phyloP scores from a whole-genome alignment of 2,329 filamentous ascomycete genomes.

The Talaromyces sp. region DNA sequence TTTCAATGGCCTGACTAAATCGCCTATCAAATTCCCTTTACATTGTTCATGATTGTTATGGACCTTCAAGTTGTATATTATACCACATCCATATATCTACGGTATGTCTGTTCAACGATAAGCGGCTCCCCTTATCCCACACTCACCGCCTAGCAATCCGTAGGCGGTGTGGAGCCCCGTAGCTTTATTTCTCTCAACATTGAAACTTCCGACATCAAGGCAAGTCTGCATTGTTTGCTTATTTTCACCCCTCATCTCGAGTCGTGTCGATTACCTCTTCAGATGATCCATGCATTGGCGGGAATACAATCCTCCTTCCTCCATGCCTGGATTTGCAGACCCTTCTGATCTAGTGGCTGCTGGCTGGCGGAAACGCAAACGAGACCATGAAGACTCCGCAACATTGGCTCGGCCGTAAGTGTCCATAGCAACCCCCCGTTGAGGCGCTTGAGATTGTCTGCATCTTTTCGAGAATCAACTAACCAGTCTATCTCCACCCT shows the following conservation, averaged over 20 bases:
- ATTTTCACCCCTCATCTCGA: neutral
- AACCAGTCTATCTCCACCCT: neutral
- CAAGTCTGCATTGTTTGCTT: neutral
- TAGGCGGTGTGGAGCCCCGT: neutral
- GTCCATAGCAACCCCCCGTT: neutral
- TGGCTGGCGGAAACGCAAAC: constrained; percentile 28
- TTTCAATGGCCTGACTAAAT: too few species aligned
- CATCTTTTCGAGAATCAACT: neutral
- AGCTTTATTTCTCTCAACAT: constrained; percentile 1
- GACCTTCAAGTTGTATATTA: too few species aligned
- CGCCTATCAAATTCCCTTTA: too few species aligned
- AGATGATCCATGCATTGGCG: constrained; percentile 5
- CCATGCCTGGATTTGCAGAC: constrained; percentile 24
- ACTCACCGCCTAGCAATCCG: neutral
- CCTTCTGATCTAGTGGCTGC: constrained; percentile 16
- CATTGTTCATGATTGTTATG: too few species aligned
- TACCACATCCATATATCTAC: too few species aligned
- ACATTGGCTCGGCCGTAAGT: constrained; percentile 23
- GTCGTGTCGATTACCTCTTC: neutral
- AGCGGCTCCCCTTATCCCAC: too few species aligned
- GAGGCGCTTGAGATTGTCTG: too few species aligned
- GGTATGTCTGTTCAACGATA: too few species aligned
- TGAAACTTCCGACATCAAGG: neutral
- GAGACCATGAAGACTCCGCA: constrained; percentile 24
- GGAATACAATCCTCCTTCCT: constrained; percentile 1